Conservation (phyloP, 139 green algal genomes). For the Astrephomene gubernaculifera region DNA sequence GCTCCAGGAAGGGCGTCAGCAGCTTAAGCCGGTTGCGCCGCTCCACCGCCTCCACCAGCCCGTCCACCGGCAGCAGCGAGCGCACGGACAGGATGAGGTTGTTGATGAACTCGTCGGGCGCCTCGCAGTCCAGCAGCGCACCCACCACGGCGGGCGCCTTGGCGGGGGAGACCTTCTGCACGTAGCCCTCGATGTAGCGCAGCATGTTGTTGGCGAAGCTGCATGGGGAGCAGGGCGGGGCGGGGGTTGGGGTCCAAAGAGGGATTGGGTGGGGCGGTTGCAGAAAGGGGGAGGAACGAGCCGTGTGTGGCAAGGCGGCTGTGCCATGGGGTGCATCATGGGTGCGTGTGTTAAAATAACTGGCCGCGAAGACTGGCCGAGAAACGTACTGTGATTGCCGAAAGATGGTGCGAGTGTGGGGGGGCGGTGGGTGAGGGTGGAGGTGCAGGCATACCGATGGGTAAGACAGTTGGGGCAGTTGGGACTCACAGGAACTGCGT, state of each 20-base stretch:
- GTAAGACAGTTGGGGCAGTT: too few species aligned
- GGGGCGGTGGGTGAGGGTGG: too few species aligned
- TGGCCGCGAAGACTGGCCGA: too few species aligned
- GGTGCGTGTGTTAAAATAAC: too few species aligned
- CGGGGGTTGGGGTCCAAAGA: too few species aligned
- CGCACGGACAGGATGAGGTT: conserved; percentile 99
- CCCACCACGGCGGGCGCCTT: conserved; percentile 84
- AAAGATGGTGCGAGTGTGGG: too few species aligned
- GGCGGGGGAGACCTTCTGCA: conserved; percentile 94
- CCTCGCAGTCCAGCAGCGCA: conserved; percentile 96
- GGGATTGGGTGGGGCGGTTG: too few species aligned
- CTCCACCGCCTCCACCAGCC: conserved; percentile 82
- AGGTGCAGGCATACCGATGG: too few species aligned
- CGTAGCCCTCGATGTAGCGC: conserved; percentile 99
- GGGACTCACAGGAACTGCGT: conserved; percentile 92
- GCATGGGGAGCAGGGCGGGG: neutral
- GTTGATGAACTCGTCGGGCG: conserved; percentile 95
- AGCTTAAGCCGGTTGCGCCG: conserved; percentile 95
- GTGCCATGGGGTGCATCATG: too few species aligned
- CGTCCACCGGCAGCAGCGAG: conserved; percentile 78
- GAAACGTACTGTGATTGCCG: too few species aligned
- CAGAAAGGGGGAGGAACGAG: too few species aligned
- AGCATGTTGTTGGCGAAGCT: conserved; percentile 69
- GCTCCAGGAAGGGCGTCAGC: conserved; percentile 97
- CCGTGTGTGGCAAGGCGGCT: too few species aligned